Percentiles rank a stretch among this genome's conserved stretches.
Evolutionary conservation across 805 yeast species (phyloP).

Genomic region (Ogataea nakhonphanomensis): DNA sequence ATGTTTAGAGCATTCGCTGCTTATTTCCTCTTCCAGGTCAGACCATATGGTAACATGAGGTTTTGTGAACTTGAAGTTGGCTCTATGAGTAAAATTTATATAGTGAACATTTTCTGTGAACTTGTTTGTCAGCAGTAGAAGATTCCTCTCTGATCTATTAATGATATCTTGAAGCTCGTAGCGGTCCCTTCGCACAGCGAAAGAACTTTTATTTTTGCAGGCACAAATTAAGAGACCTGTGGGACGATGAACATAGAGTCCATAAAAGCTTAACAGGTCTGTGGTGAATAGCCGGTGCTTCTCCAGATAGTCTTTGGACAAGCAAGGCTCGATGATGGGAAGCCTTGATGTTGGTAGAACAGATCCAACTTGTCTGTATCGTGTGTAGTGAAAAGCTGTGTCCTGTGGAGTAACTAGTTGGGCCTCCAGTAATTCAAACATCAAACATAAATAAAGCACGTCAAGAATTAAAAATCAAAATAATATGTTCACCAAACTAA

Average conservation of each 20-base stretch:
- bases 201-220: slow-evolving; percentile 22
- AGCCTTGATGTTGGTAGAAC: slow-evolving; percentile 16
- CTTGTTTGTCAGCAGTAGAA: slow-evolving; percentile 1
- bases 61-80: not conserved
- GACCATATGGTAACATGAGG: slow-evolving; percentile 7
- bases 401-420: slow-evolving; percentile 29
- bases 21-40: slow-evolving; percentile 14
- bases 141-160: slow-evolving; percentile 20
- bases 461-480: not conserved
- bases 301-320: slow-evolving; percentile 2
- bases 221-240: slow-evolving; percentile 22
- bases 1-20: not conserved
- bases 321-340: slow-evolving; percentile 14
- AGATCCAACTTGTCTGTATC: slow-evolving; percentile 19
- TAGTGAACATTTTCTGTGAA: slow-evolving; percentile 4
- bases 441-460: slow-evolving; percentile 11
- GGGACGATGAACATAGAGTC: slow-evolving; percentile 24
- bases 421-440: slow-evolving; percentile 12
- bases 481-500: not conserved
- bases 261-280: slow-evolving; percentile 25
- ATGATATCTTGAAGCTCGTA: slow-evolving; percentile 30
- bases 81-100: slow-evolving; percentile 6
- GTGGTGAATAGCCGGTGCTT: slow-evolving; percentile 16
- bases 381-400: slow-evolving; percentile 17
- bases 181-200: slow-evolving; percentile 21